These are phyloP conservation scores for Vicia villosa DNA, from an alignment of 306 rosid genomes.

Conservation along the genomic window DNA sequence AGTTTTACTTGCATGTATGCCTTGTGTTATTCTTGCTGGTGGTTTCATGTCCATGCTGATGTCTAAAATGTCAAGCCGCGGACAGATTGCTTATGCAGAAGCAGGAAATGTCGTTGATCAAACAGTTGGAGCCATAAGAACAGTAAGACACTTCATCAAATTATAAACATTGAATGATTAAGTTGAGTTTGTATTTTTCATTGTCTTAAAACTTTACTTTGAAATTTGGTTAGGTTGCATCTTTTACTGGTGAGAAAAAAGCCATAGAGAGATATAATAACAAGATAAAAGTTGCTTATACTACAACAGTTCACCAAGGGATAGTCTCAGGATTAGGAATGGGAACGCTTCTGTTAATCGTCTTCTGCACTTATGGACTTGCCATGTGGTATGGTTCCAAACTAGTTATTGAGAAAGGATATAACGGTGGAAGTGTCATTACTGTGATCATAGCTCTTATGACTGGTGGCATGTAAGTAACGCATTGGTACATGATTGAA, in stretches of 20 bases:
- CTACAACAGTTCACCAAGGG: slow-evolving; percentile 62
- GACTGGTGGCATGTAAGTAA: slow-evolving; percentile 87
- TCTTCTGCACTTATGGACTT: slow-evolving; percentile 75
- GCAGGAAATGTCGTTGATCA: slow-evolving; percentile 88
- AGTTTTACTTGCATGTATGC: slow-evolving; percentile 66
- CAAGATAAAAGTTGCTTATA: slow-evolving; percentile 64
- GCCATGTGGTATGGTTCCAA: slow-evolving; percentile 89
- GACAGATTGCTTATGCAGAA: slow-evolving; percentile 84
- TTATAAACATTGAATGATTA: neutral
- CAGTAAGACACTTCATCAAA: slow-evolving; percentile 51
- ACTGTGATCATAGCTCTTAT: slow-evolving; percentile 67
- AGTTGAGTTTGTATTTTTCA: slow-evolving; percentile 14
- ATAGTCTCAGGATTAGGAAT: slow-evolving; percentile 65
- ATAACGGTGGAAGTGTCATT: slow-evolving; percentile 71
- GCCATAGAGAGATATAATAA: slow-evolving; percentile 67
- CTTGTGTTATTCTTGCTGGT: slow-evolving; percentile 55
- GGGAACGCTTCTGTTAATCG: slow-evolving; percentile 48
- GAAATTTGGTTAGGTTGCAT: slow-evolving; percentile 63
- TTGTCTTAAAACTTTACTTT: slow-evolving; percentile 17
- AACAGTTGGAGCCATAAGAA: slow-evolving; percentile 78
- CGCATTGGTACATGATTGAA: neutral
- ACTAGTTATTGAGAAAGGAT: slow-evolving; percentile 64
- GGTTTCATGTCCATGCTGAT: slow-evolving; percentile 45
- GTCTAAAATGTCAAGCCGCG: slow-evolving; percentile 72
- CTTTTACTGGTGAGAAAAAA: slow-evolving; percentile 82